Evolutionary conservation across 2,329 filamentous ascomycete species (phyloP), one percentile per base, ranked within the genome.

Genomic region (Didymella lethalis): DNA sequence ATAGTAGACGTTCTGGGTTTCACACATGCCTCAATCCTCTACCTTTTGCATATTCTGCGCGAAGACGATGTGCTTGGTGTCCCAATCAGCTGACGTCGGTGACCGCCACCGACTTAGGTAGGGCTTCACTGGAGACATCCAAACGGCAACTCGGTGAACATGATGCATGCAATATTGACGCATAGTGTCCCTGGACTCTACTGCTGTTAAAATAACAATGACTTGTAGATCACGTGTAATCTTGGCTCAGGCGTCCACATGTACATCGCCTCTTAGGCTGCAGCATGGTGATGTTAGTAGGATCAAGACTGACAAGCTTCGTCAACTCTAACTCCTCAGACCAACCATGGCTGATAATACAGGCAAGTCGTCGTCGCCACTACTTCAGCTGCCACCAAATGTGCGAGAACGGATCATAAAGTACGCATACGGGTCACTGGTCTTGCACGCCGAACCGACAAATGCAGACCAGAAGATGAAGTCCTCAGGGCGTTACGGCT

Each of bases 361-460:
- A 31, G 8, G 18, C 8, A 18, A 40, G 29, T 23, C 2, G 18
- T 10, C 38, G 7, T 45, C 41, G 18, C 7, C 25, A 10, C 23
- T 56, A 12, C 40, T 58, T 31, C 34, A 32, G 20, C 48, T 58
- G 23, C 48, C 55, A 10, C 43, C 14, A 20, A 44, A 49, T 4
- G 5, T 53, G 7, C 55, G 48, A 1, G 38, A 53, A 16, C 38
- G 45, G 20, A 58, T 58, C 38, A 53, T 48, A 49, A 38, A 2
- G 18, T 45, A 58, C 14, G 45, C 55, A 12, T 53, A 48, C n/a
- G 55, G 48, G 20, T 20, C 36, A 3, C 14, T 53, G 8, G n/a
- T 48, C 29, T 16, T 58, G 20, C 55, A 58, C 14, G 55, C 49
- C 6, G 28, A 58, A 10, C 44, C 55, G 45, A 18, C 48, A 38